Evolutionary conservation across 2,329 filamentous ascomycete species (phyloP).

Genomic region (Diaporthe nobilis): DNA sequence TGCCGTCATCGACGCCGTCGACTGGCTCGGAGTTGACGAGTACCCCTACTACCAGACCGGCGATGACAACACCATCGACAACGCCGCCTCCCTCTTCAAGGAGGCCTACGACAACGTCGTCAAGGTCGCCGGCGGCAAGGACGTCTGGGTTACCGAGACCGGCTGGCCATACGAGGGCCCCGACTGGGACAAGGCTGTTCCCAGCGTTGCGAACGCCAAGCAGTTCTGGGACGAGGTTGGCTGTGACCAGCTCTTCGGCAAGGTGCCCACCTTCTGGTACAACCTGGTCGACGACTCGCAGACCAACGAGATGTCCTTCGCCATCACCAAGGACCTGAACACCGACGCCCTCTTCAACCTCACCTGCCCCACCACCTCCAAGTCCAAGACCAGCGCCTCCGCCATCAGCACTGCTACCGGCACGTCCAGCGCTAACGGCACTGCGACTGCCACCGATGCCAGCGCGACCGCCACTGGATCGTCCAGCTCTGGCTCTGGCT

Average conservation of each 20-base stretch:
- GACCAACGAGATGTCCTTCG: conserved; percentile 78
- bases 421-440: conserved; percentile 79
- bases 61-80: conserved; percentile 74
- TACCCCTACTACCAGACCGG: conserved; percentile 88
- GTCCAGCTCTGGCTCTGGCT: conserved; percentile 46
- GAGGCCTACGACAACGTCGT: conserved; percentile 74
- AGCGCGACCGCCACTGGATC: conserved; percentile 81
- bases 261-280: conserved; percentile 81
- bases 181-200: conserved; percentile 71
- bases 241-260: conserved; percentile 75
- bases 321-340: conserved; percentile 71
- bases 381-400: conserved; percentile 43
- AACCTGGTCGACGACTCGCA: conserved; percentile 77
- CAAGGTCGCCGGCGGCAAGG: conserved; percentile 73
- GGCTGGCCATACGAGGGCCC: conserved; percentile 85
- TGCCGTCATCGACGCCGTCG: conserved; percentile 76
- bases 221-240: conserved; percentile 86
- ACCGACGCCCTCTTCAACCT: conserved; percentile 74
- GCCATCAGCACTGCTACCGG: conserved; percentile 58
- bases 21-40: conserved; percentile 88
- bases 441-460: conserved; percentile 76
- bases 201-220: conserved; percentile 78
- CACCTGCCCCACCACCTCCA: conserved; percentile 62
- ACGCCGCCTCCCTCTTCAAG: conserved; percentile 77
- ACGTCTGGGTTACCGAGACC: conserved; percentile 91